Evolutionary conservation across 306 rosid genomes (phyloP).

Genomic region (Morella rubra): DNA sequence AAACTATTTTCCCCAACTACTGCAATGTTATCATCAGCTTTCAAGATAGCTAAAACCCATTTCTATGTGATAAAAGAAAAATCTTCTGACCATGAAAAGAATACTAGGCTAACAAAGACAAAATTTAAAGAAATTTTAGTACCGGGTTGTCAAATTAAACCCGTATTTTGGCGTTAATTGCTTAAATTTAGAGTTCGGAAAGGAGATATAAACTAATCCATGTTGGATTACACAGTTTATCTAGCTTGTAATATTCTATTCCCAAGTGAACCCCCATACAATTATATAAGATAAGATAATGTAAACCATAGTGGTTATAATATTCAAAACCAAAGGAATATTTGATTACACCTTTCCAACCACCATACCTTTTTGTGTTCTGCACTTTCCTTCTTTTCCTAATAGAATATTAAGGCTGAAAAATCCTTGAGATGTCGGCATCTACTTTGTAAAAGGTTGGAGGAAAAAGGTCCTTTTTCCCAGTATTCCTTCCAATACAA

Average conservation of each 20-base stretch:
- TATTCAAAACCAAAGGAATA: slow-evolving; percentile 32
- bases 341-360: slow-evolving; percentile 30
- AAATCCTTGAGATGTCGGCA: slow-evolving; percentile 57
- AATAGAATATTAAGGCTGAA: slow-evolving; percentile 30
- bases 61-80: no score
- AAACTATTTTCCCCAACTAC: no score
- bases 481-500: slow-evolving; percentile 59
- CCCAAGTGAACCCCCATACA: slow-evolving; percentile 24
- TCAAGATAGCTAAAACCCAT: no score
- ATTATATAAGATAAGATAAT: slow-evolving; percentile 11
- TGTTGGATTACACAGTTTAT: no score
- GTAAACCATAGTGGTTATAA: slow-evolving; percentile 18
- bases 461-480: slow-evolving; percentile 39
- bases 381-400: background rate
- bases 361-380: background rate
- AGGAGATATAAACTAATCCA: no score
- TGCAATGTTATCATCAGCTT: no score
- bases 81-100: no score
- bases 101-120: no score
- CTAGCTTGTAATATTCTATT: slow-evolving; percentile 19
- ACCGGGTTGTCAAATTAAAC: no score
- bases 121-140: no score
- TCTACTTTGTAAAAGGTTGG: slow-evolving; percentile 48
- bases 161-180: no score
- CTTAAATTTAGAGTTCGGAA: no score